Evolutionary conservation across 352 stramenopile species (phyloP), one percentile per base, ranked within the genome.

Genomic region (Pythium volutum): DNA sequence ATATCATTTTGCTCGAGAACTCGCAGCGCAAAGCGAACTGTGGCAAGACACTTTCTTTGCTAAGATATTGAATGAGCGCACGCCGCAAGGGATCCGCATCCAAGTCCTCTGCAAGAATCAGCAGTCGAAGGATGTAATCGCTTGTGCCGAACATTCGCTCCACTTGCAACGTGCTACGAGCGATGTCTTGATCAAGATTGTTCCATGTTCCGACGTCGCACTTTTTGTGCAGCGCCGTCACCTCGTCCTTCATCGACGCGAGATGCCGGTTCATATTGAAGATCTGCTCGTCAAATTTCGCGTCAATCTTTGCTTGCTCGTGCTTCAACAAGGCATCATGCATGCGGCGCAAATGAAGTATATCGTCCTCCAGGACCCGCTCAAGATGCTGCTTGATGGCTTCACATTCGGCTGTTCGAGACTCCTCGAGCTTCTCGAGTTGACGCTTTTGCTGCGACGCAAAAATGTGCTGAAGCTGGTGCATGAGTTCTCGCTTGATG

Each of bases 41-140:
- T 4, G 73, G 76, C 2, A 90, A 67, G 31, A 64, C 76, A 12
- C 63, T 46, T 3, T 67, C 49, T 41, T 78, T 75, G 36, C 75
- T 79, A 9, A 93, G 60, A 49, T 91, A 93, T 3, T 54, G 66
- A 9, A 89, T 60, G 15, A 89, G 38, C 5, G 79, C 81, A 6
- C 79, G 69, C 3, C 79, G 71, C 16, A 93, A 67, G 0, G 70
- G 61, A n/a, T 82, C 74, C 7, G 75, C 78, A 18, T 90, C 79
- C 1, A 93, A 51, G 45, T 93, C 83, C 58, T 93, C 80, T 0
- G 83, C 77, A 1, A 93, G 67, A 55, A 93, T 88, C 18, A 93
- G 66, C 3, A 93, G 58, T 0, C 80, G 83, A 20, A 92, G 62
- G 1, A 92, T 59, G 36, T 81, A 88, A n/a, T 90, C 81, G 50